Evolutionary conservation across 768 basidiomycete species (phyloP), one percentile per base, ranked within the genome.

Genomic region (Leccinum truebloodii): DNA sequence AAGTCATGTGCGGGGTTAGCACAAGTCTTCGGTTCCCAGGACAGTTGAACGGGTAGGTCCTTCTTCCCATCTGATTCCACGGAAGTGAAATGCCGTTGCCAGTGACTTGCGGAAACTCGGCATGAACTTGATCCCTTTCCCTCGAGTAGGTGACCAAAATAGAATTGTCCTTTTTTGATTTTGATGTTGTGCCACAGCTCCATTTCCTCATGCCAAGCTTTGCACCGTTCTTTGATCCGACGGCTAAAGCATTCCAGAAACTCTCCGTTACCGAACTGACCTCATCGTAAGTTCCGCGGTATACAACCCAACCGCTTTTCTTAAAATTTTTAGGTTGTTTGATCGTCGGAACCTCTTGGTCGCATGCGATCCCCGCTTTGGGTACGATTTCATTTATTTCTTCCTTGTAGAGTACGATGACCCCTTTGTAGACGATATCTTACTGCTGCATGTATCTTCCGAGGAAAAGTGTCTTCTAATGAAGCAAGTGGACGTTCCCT

Each of bases 191-290:
- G 28, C 54, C 69, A 69, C 73, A 96, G 88, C 83, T 98, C 55
- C 96, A 99, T 73, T 99, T 98, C 85, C 84, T 99, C 67, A 91
- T 94, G 80, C 93, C 94, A 53, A 95, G 93, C 65, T 97, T 94
- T 72, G 94, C 94, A 0, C 97, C 97, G 1, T 86, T 98, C 66
- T 86, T 83, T 63, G 84, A 93, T 65, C 80, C 85, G 3, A 85
- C 84, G 57, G 79, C 86, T 1, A 78, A 78, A 52, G 76, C 83
- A 2, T 95, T 83, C 76, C 80, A 88, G 64, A 80, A 80, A 26
- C 74, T 81, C 49, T 84, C 84, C 6, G 79, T 91, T 4, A 67
- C 85, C 0, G 92, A 95, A 63, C 70, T 95, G 57, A 93, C 90
- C 0, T 79, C 82, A 64, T 85, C 87, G 91, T 93, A 77, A 51